A percentile compares a stretch with the other conserved stretches of the same genome.
These are phyloP conservation scores for Dactylorhiza incarnata DNA, from an alignment of 106 monocot species.

Conservation along the genomic window DNA sequence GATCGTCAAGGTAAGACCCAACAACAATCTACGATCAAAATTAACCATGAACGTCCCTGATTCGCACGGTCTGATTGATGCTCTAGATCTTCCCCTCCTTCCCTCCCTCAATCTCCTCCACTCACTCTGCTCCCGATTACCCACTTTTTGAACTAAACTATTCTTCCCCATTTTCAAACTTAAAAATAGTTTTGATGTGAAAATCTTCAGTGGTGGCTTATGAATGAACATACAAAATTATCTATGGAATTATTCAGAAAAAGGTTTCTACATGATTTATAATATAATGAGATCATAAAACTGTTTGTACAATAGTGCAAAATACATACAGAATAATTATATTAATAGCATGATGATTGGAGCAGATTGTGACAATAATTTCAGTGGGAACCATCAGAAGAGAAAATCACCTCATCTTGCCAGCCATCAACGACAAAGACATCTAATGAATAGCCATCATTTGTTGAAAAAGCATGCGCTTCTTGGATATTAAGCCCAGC, in stretches of 20 bases:
- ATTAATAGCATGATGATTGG: not conserved
- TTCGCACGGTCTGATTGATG: too few relatives aligned
- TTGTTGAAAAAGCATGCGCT: slow-evolving; percentile 66
- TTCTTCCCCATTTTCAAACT: not conserved
- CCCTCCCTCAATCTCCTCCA: not conserved
- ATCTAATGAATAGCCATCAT: slow-evolving; percentile 59
- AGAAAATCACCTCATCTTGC: slow-evolving; percentile 41
- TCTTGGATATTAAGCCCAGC: slow-evolving; percentile 68
- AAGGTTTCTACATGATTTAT: not conserved
- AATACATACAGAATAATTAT: not conserved
- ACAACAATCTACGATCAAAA: too few relatives aligned
- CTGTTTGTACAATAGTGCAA: not conserved
- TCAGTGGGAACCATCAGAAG: not conserved
- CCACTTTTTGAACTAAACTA: too few relatives aligned
- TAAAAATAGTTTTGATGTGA: not conserved
- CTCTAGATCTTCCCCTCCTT: not conserved
- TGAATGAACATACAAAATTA: not conserved
- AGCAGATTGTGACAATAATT: not conserved
- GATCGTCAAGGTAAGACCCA: too few relatives aligned
- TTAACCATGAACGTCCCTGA: too few relatives aligned
- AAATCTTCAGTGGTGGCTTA: not conserved
- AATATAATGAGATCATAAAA: not conserved
- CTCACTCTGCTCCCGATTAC: not conserved
- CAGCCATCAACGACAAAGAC: slow-evolving; percentile 74
- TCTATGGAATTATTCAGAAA: not conserved